Base-by-base conservation (phyloP, 2,329 filamentous ascomycete genomes). In the Sclerotinia borealis region DNA sequence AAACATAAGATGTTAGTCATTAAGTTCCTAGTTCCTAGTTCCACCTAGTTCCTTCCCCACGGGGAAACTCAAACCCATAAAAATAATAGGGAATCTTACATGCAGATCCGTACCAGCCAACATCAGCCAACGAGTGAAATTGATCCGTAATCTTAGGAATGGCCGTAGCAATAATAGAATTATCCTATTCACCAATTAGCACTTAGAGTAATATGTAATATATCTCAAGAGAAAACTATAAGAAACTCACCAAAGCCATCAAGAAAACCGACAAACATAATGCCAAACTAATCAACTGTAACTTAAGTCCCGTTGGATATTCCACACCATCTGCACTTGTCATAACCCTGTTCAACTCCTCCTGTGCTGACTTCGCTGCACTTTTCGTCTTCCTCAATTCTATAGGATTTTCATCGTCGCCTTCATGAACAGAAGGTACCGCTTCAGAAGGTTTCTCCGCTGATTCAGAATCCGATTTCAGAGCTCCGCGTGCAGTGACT, bases 51-150 rank as follows among this genome's bases (percentile, higher is more conserved):
- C 25, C 27, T 56, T 56, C 17, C 52, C 39, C 27, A 45, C 25
- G 4, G 39, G 8, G 29, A 17, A 17, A 29, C 8, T n/a, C 11
- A 48, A 48, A 31, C 37, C 10, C 41, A 29, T n/a, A 2, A 22
- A 13, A 37, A 41, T 39, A 31, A 8, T 11, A 82, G 75, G 13
- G 27, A 11, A 10, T 22, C 73, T 83, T 81, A 68, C 80, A 84
- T 54, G 81, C 81, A 27, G 81, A 78, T 4, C 82, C 83, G 67
- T 87, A 87, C 85, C 85, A 87, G 29, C 81, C 80, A 17, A 80
- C 65, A 75, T 73, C 19, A 76, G 79, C 73, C 77, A 78, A 67
- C 78, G 78, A 34, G 77, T 83, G 70, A 81, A 84, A 71, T 77
- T 81, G 56, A 55, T 73, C 79, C 1, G 82, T 83, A 69, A 85